Conservation (phyloP, 2,329 filamentous ascomycete species). For the Talaromyces sp. region DNA sequence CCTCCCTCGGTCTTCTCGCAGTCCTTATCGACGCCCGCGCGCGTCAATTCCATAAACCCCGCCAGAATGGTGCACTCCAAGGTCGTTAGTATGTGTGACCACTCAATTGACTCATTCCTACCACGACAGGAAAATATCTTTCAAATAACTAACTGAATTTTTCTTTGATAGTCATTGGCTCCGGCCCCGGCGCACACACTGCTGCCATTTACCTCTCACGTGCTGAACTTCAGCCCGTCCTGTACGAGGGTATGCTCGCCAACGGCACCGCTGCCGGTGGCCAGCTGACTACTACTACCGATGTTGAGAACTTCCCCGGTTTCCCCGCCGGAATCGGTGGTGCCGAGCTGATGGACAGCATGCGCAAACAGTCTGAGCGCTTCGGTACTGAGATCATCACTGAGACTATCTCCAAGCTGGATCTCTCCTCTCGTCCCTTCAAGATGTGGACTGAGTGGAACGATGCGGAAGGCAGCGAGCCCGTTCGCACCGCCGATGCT, state of each 20-base stretch:
- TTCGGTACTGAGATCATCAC: slow-evolving; percentile 93
- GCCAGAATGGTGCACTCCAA: slow-evolving; percentile 82
- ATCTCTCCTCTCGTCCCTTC: slow-evolving; percentile 83
- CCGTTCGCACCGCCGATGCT: slow-evolving; percentile 81
- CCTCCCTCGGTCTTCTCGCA: slow-evolving; percentile 39
- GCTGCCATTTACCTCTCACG: slow-evolving; percentile 94
- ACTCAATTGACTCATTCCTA: slow-evolving; percentile 14
- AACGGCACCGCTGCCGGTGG: slow-evolving; percentile 95
- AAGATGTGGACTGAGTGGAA: slow-evolving; percentile 90
- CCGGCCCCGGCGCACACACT: slow-evolving; percentile 95
- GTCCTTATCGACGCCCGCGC: slow-evolving; percentile 42
- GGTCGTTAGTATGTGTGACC: slow-evolving; percentile 72
- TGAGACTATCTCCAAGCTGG: slow-evolving; percentile 88
- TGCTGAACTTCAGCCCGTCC: slow-evolving; percentile 89
- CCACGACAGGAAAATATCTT: neutral
- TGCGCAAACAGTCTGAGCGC: slow-evolving; percentile 86
- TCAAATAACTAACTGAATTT: neutral
- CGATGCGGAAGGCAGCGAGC: slow-evolving; percentile 68
- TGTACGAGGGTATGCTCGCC: slow-evolving; percentile 98
- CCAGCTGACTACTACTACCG: slow-evolving; percentile 96
- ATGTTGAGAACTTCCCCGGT: slow-evolving; percentile 97
- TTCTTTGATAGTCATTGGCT: slow-evolving; percentile 69
- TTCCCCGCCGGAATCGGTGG: slow-evolving; percentile 91
- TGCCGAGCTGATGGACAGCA: slow-evolving; percentile 87
- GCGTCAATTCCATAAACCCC: slow-evolving; percentile 41